phyloP scores from a whole-genome alignment of 371 early-diverging fungal genomes.

The Mortierella sp. region DNA sequence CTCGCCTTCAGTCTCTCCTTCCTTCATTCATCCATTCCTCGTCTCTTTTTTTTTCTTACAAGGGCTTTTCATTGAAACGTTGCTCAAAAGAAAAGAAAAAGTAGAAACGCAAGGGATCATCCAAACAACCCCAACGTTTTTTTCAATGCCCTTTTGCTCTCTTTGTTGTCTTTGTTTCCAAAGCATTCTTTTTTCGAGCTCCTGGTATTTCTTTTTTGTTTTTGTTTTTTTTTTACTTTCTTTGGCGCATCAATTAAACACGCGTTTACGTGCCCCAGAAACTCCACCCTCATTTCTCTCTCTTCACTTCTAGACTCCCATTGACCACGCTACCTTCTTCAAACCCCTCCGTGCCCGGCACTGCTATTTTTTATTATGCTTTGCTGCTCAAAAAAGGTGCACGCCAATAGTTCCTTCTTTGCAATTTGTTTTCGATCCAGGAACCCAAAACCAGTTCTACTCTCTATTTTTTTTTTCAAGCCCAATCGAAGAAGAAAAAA shows the following conservation, averaged over 20 bases:
- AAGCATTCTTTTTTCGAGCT: background rate
- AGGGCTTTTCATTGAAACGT: background rate
- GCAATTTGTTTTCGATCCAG: background rate
- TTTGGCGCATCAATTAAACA: background rate
- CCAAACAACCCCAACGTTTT: background rate
- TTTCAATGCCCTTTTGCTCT: background rate
- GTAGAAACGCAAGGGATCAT: constrained; percentile 11
- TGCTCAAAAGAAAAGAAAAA: background rate
- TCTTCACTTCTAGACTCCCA: background rate
- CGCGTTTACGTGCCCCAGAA: background rate
- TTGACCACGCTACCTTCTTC: background rate
- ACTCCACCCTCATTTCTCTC: background rate
- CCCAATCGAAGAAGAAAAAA: background rate
- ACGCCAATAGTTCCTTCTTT: background rate
- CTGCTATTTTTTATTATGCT: background rate
- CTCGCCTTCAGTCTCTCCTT: background rate
- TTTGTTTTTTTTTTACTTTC: background rate
- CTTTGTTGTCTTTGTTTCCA: background rate
- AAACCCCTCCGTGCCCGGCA: background rate
- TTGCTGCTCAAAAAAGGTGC: background rate
- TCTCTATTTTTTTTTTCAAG: background rate
- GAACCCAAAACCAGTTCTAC: background rate
- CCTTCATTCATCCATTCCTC: background rate
- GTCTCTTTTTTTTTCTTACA: background rate
- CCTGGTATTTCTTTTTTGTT: background rate